phyloP scores from a whole-genome alignment of 2,329 filamentous ascomycete species.

The Rachicladosporium sp. region DNA sequence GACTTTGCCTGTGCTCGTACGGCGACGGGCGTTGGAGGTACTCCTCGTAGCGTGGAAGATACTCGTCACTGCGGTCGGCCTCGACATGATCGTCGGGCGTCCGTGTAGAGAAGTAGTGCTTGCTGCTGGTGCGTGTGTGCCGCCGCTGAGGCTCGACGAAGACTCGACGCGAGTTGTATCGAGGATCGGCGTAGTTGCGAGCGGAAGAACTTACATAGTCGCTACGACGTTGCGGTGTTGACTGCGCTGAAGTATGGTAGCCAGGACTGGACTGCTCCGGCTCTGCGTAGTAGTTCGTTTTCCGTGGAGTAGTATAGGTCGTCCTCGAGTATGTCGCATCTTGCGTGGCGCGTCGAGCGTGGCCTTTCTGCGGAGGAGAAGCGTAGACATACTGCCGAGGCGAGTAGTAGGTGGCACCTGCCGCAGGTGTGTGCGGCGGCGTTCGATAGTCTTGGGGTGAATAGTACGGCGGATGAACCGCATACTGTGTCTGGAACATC shows the following conservation, averaged over 20 bases:
- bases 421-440: conserved; percentile 38
- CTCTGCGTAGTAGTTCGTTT: conserved; percentile 11
- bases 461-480: conserved; percentile 35
- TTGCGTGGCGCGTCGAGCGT: conserved; percentile 45
- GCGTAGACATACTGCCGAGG: conserved; percentile 38
- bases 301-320: conserved; percentile 20
- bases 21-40: conserved; percentile 34
- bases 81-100: conserved; percentile 45
- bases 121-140: conserved; percentile 25
- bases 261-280: conserved; percentile 33
- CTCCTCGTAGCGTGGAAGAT: conserved; percentile 27
- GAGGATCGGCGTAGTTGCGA: conserved; percentile 29
- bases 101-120: conserved; percentile 39
- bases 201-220: conserved; percentile 56
- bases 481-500: conserved; percentile 25
- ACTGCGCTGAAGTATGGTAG: conserved; percentile 34
- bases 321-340: conserved; percentile 32
- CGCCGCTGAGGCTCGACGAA: conserved; percentile 9
- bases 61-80: conserved; percentile 39
- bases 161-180: conserved; percentile 16
- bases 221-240: conserved; percentile 42
- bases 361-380: conserved; percentile 35
- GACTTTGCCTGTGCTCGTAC: conserved; percentile 42
- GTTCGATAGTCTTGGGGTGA: conserved; percentile 36
- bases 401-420: conserved; percentile 38